Percentiles rank a stretch among this genome's conserved stretches.
These are phyloP conservation scores for Agrocybe praecox DNA, from an alignment of 768 basidiomycete genomes.

Conservation along the genomic window DNA sequence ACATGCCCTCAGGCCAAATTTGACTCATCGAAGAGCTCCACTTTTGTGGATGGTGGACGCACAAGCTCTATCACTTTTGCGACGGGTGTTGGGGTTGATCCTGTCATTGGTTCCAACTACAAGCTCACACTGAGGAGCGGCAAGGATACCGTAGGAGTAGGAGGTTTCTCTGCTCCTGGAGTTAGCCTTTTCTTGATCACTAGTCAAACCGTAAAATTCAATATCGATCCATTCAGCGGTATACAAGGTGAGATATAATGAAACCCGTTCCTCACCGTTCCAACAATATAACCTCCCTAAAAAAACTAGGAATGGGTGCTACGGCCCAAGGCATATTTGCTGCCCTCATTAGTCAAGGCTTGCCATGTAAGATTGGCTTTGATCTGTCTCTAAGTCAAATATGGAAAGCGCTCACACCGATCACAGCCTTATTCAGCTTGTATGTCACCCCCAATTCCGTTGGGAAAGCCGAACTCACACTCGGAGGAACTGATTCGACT, in stretches of 20 bases:
- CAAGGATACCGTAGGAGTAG: constrained; percentile 52
- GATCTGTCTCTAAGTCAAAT: neutral
- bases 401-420: constrained; percentile 1
- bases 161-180: constrained; percentile 38
- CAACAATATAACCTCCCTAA: neutral
- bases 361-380: constrained; percentile 42
- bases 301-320: constrained; percentile 46
- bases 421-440: constrained; percentile 50
- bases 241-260: constrained; percentile 43
- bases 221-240: constrained; percentile 57
- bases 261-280: neutral
- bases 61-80: constrained; percentile 50
- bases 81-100: constrained; percentile 58
- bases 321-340: constrained; percentile 53
- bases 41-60: constrained; percentile 46
- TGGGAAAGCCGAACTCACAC: constrained; percentile 53
- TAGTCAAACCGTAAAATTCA: constrained; percentile 52
- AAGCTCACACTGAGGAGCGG: constrained; percentile 46
- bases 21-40: constrained; percentile 49
- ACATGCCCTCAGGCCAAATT: constrained; percentile 50
- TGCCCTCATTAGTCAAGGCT: constrained; percentile 45
- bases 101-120: constrained; percentile 50
- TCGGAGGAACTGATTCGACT: constrained; percentile 53
- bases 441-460: constrained; percentile 48
- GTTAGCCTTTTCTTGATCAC: constrained; percentile 53